Conservation (phyloP, 1,284 basidiomycete species). For the Leccinum subspadiceum region DNA sequence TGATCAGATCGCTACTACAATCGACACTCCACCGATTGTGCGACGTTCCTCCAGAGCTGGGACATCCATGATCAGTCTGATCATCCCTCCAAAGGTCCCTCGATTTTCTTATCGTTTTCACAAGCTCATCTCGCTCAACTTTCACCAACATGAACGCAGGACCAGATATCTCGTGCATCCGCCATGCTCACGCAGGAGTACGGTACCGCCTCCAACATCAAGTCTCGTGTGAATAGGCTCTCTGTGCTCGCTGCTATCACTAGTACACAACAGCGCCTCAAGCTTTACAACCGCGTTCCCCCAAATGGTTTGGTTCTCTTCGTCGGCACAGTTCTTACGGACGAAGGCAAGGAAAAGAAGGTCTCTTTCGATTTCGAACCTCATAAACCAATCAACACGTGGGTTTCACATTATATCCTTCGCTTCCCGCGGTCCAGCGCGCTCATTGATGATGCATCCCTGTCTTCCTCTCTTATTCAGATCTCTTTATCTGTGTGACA, state of each 20-base stretch:
- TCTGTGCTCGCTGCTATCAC: conserved; percentile 98
- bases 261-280: conserved; percentile 97
- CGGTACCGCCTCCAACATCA: conserved; percentile 98
- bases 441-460: conserved; percentile 6
- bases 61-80: conserved; percentile 98
- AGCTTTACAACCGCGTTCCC: conserved; percentile 94
- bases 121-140: background rate
- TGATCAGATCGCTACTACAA: conserved; percentile 15
- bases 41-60: conserved; percentile 58
- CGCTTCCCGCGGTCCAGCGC: background rate
- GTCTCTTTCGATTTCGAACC: conserved; percentile 97
- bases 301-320: conserved; percentile 97
- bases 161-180: conserved; percentile 93
- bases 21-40: conserved; percentile 17
- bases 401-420: conserved; percentile 33
- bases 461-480: conserved; percentile 38
- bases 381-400: conserved; percentile 98
- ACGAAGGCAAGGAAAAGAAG: conserved; percentile 99
- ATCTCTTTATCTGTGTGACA: conserved; percentile 98
- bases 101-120: conserved; percentile 18
- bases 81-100: conserved; percentile 88
- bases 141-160: conserved; percentile 43
- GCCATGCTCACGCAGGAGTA: conserved; percentile 99
- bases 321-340: conserved; percentile 96
- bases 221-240: conserved; percentile 97